These are phyloP conservation scores for Lachnellula cervina DNA, from an alignment of 2,329 filamentous ascomycete species.

Conservation along the genomic window DNA sequence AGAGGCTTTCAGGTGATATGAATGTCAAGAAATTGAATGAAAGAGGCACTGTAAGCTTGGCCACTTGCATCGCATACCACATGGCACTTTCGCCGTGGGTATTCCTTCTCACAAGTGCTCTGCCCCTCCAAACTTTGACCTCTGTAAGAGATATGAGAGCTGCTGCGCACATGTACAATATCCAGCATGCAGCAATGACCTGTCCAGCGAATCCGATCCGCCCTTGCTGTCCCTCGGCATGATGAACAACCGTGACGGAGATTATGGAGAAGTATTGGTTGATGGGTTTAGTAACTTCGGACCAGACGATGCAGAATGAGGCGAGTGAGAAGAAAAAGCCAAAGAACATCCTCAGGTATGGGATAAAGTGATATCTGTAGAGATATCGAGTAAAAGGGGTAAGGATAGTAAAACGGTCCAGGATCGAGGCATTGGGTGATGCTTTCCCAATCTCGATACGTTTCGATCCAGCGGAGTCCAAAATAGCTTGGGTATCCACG, in stretches of 20 bases:
- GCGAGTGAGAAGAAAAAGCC: conserved; percentile 68
- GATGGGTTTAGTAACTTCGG: conserved; percentile 82
- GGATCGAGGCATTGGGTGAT: conserved; percentile 50
- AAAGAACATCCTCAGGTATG: conserved; percentile 57
- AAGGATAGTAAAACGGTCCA: conserved; percentile 55
- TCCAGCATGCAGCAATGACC: conserved; percentile 77
- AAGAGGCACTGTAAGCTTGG: conserved; percentile 85
- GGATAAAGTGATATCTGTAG: conserved; percentile 68
- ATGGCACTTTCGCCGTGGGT: conserved; percentile 91
- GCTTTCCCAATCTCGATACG: conserved; percentile 68
- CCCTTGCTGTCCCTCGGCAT: conserved; percentile 61
- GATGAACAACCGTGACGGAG: conserved; percentile 51
- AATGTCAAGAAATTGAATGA: conserved; percentile 97
- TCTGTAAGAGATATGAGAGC: conserved; percentile 84
- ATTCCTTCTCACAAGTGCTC: conserved; percentile 82
- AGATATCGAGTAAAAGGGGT: conserved; percentile 81
- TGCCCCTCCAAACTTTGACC: conserved; percentile 95
- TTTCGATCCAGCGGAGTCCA: conserved; percentile 78
- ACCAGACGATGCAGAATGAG: conserved; percentile 85
- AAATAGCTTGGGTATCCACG: conserved; percentile 68
- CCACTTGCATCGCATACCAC: conserved; percentile 92
- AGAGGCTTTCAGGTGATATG: conserved; percentile 65
- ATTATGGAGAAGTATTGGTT: conserved; percentile 71
- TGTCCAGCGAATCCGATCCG: conserved; percentile 85
- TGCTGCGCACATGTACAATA: conserved; percentile 92